Conservation (phyloP, 306 rosid species). For the Gillenia trifoliata region DNA sequence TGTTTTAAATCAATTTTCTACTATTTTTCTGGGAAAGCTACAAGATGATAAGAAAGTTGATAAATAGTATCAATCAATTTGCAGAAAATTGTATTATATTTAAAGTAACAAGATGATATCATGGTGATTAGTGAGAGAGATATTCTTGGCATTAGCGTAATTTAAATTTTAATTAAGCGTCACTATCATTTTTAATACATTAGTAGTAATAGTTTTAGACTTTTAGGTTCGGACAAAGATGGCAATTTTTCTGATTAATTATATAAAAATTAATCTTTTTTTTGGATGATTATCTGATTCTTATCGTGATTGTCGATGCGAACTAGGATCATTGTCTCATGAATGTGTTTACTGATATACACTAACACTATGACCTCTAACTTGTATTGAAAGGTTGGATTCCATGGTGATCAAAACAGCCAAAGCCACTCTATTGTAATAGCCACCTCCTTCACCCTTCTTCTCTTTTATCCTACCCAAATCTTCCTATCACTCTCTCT, state of each 20-base stretch:
- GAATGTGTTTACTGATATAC: background rate
- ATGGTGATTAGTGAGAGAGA: too few species aligned
- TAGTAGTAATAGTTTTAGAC: too few species aligned
- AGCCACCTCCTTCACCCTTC: conserved; percentile 25
- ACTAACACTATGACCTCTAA: background rate
- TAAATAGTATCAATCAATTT: too few species aligned
- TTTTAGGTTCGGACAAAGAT: background rate
- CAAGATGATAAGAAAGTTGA: too few species aligned
- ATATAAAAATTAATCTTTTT: background rate
- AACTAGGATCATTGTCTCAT: background rate
- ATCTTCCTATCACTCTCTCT: conserved; percentile 56
- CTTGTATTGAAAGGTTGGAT: background rate
- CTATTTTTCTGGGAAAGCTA: too few species aligned
- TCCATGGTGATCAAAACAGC: conserved; percentile 24
- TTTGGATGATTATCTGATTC: background rate
- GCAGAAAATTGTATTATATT: too few species aligned
- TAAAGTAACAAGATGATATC: too few species aligned
- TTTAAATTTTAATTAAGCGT: too few species aligned
- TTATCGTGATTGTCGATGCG: background rate
- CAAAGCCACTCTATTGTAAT: conserved; percentile 32
- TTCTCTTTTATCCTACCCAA: conserved; percentile 35
- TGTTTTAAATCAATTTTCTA: too few species aligned
- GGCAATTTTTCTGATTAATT: background rate
- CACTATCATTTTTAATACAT: too few species aligned
- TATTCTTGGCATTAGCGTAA: too few species aligned